These are phyloP conservation scores for Dactylellina haptotyla DNA, from an alignment of 2,329 filamentous ascomycete species.

Conservation along the genomic window DNA sequence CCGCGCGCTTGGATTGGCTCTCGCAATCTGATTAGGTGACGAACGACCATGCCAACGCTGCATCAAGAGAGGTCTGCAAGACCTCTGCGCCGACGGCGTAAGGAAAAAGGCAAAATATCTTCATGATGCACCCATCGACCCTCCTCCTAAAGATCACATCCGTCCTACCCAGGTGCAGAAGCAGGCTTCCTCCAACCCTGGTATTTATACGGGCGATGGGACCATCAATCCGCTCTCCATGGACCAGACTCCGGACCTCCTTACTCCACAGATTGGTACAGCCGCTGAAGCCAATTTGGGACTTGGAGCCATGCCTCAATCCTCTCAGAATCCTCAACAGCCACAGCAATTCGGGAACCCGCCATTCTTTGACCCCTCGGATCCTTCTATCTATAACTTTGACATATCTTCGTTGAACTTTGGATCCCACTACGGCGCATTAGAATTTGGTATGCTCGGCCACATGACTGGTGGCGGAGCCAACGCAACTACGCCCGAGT, in stretches of 20 bases:
- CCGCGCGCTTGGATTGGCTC: conserved; percentile 23
- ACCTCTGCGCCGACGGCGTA: conserved; percentile 93
- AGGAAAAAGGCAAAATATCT: conserved; percentile 99
- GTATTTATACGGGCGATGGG: conserved; percentile 56
- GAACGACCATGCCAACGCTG: conserved; percentile 93
- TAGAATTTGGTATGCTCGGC: conserved; percentile 95
- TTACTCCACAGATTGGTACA: conserved; percentile 58
- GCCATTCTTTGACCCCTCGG: conserved; percentile 83
- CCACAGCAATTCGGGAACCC: conserved; percentile 66
- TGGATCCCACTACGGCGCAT: conserved; percentile 91
- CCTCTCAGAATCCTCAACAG: conserved; percentile 59
- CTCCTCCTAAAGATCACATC: conserved; percentile 61
- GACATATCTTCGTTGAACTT: conserved; percentile 94
- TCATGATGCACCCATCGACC: conserved; percentile 77
- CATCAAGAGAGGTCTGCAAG: conserved; percentile 89
- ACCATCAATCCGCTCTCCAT: conserved; percentile 58
- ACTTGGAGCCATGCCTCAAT: conserved; percentile 50
- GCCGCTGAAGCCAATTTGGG: conserved; percentile 46
- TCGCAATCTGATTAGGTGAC: conserved; percentile 72
- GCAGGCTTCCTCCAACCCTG: conserved; percentile 36
- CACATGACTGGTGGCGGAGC: conserved; percentile 93
- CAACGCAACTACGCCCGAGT: conserved; percentile 78
- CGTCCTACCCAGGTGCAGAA: conserved; percentile 50
- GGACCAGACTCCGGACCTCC: conserved; percentile 58
- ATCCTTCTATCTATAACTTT: conserved; percentile 93